A percentile compares a stretch with the other conserved stretches of the same genome.
These are phyloP conservation scores for Aspergillus conjunctus DNA, from an alignment of 495 filamentous ascomycete genomes.

Conservation along the genomic window DNA sequence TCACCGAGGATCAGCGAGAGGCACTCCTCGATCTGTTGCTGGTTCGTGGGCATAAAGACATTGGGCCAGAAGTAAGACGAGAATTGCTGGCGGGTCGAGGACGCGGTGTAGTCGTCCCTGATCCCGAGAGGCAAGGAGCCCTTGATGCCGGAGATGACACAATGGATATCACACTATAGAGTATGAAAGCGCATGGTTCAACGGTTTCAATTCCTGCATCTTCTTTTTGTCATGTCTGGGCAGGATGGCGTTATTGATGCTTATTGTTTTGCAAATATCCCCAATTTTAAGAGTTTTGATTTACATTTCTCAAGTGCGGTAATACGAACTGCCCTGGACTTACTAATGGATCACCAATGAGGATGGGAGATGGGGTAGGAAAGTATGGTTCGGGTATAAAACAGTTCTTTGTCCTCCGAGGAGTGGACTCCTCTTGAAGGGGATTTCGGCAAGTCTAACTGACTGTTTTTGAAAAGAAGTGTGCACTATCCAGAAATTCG, in stretches of 20 bases:
- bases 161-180: constrained; percentile 64
- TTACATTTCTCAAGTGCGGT: background rate
- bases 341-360: too few relatives aligned
- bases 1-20: constrained; percentile 91
- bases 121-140: constrained; percentile 54
- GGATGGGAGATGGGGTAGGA: too few relatives aligned
- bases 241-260: constrained; percentile 24
- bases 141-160: constrained; percentile 82
- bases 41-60: constrained; percentile 80
- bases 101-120: constrained; percentile 71
- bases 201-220: constrained; percentile 5
- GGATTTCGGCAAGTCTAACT: too few relatives aligned
- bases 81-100: constrained; percentile 89
- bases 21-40: constrained; percentile 87
- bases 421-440: too few relatives aligned
- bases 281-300: constrained; percentile 5
- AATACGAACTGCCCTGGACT: too few relatives aligned
- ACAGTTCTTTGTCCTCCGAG: too few relatives aligned
- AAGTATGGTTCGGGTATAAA: too few relatives aligned
- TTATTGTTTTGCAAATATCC: constrained; percentile 36
- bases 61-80: constrained; percentile 88
- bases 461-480: too few relatives aligned
- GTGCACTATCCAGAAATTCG: too few relatives aligned
- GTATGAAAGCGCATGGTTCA: constrained; percentile 23
- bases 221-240: constrained; percentile 35